Evolutionary conservation across 306 rosid species (phyloP), one percentile per base, ranked within the genome.

Genomic region (Psophocarpus tetragonolobus): DNA sequence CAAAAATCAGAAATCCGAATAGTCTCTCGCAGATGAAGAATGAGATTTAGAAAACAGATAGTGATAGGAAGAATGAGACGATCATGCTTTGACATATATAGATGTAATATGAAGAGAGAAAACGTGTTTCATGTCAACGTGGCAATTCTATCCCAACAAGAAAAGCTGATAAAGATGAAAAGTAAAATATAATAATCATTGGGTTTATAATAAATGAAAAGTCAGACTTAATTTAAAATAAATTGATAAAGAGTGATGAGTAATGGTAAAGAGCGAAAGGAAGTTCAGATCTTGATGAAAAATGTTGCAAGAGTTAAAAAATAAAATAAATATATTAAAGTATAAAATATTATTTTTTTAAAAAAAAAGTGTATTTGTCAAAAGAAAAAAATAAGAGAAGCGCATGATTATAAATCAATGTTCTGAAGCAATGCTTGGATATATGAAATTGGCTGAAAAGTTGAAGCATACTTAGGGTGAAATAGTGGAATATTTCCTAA

Each of bases 131-230:
- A 10, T 4, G 39, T 41, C 35, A 10, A 85, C 87, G 96, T 94
- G 98, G 91, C 82, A 50, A 69, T 57, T 33, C 80, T 90, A 94
- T 94, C 97, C 90, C 54, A 80, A 75, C 56, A 50, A 68, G 27
- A 20, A 33, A 66, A 4, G 1, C 12, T 4, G 71, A 82, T 72
- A 32, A 73, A 39, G 14, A 13, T 36, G 4, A 58, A 53, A 67
- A 3, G 26, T 26, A 13, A 14, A 27, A 8, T 4, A 5, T n/a
- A n/a, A 1, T 42, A 35, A 24, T 35, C 4, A 6, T 75, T 21
- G 14, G 0, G 23, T 61, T 18, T 64, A 50, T 12, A 8, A 71
- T 32, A 18, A n/a, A 53, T 30, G 0, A 10, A 10, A 73, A 15
- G 35, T 8, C 51, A 32, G 71, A 73, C 9, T 32, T 42, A n/a